Percentiles rank a stretch among this genome's conserved stretches.
phyloP scores from a whole-genome alignment of 768 basidiomycete genomes.

The Leucosporidium creatinivorum region DNA sequence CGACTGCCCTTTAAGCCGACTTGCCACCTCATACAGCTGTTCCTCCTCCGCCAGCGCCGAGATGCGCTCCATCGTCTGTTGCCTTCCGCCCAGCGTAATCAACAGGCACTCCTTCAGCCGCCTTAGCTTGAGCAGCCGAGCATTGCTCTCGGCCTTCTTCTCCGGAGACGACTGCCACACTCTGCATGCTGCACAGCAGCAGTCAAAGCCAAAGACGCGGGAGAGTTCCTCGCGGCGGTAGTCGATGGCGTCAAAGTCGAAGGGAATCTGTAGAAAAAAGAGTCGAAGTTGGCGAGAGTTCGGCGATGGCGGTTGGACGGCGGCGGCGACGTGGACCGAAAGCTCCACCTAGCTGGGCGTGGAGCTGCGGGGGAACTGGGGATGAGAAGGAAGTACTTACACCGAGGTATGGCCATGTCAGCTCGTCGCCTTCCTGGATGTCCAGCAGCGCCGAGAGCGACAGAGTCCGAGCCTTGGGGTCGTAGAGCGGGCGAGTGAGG shows the following conservation, averaged over 20 bases:
- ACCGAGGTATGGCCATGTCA: conserved; percentile 24
- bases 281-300: too few species aligned
- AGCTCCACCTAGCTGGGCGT: neutral
- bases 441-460: conserved; percentile 8
- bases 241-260: conserved; percentile 24
- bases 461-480: neutral
- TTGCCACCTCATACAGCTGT: too few species aligned
- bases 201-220: conserved; percentile 26
- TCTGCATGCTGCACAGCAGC: conserved; percentile 17
- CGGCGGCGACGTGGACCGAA: too few species aligned
- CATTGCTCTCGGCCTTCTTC: conserved; percentile 10
- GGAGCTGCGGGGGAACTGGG: too few species aligned
- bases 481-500: conserved; percentile 22
- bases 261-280: conserved; percentile 2
- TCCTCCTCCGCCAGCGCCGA: too few species aligned
- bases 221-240: conserved; percentile 18
- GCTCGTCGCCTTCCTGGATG: conserved; percentile 18
- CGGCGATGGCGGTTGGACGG: too few species aligned
- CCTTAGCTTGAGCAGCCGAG: conserved; percentile 17
- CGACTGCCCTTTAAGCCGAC: too few species aligned
- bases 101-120: conserved; percentile 15
- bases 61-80: neutral
- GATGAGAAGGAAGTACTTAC: too few species aligned
- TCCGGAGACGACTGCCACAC: neutral
- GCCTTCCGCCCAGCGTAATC: conserved; percentile 8